Conservation (phyloP, 768 basidiomycete genomes). For the Strobilomyces dryophilus region DNA sequence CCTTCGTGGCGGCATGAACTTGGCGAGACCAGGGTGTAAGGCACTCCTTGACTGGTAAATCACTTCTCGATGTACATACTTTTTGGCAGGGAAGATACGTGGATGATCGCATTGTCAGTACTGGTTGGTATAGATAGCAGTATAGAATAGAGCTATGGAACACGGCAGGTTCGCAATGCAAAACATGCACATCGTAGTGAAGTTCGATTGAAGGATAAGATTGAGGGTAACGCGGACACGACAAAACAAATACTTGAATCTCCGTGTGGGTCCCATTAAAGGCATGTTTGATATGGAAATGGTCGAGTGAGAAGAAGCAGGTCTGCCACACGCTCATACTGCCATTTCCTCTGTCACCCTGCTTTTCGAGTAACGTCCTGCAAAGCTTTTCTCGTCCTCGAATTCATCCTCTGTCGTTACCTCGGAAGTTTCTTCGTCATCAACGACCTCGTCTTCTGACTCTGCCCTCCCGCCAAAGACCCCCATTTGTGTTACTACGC, state of each 20-base stretch:
- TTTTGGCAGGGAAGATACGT: conserved; percentile 2
- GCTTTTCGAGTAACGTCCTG: conserved; percentile 66
- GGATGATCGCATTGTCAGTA: conserved; percentile 24
- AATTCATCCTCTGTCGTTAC: conserved; percentile 73
- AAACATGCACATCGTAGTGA: conserved; percentile 5
- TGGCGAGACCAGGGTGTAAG: conserved; percentile 64
- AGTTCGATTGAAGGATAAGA: conserved; percentile 1
- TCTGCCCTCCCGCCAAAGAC: conserved; percentile 31
- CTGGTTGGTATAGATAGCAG: conserved; percentile 20
- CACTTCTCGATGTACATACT: neutral
- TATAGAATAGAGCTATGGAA: conserved; percentile 2
- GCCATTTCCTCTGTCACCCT: conserved; percentile 37
- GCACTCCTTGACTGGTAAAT: conserved; percentile 70
- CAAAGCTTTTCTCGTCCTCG: conserved; percentile 58
- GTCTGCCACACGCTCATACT: conserved; percentile 22
- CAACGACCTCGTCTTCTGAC: conserved; percentile 40
- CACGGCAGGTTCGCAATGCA: conserved; percentile 5
- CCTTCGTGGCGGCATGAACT: conserved; percentile 81
- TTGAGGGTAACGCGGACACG: conserved; percentile 4
- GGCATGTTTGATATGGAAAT: neutral
- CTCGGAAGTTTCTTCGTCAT: conserved; percentile 46
- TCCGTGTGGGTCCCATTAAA: conserved; percentile 21
- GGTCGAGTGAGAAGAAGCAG: conserved; percentile 6
- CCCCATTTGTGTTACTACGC: conserved; percentile 46
- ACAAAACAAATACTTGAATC: conserved; percentile 13